Percentiles rank a stretch among this genome's conserved stretches.
phyloP scores from a whole-genome alignment of 148 eudicot species.

The Chenopodium quinoa region DNA sequence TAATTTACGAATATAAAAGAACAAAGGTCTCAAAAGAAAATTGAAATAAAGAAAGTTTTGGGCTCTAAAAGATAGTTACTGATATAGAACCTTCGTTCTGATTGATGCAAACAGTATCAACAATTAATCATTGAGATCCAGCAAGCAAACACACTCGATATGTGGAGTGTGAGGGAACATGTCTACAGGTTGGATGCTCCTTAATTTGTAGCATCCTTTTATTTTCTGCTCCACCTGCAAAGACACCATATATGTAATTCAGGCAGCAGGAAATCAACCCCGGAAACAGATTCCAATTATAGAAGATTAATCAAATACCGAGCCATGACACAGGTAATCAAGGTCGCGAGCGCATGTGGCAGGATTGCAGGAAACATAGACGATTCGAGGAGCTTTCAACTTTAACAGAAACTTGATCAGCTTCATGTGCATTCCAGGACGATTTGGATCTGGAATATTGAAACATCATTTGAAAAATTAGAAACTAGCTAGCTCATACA shows the following conservation, averaged over 20 bases:
- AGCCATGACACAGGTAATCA: constrained; percentile 93
- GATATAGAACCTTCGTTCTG: constrained; percentile 3
- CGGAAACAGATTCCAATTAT: not conserved
- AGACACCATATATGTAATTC: not conserved
- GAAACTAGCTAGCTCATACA: not conserved
- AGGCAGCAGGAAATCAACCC: not conserved
- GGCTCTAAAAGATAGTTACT: not conserved
- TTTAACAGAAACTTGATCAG: constrained; percentile 75
- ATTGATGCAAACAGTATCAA: constrained; percentile 1
- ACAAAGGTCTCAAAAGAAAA: not conserved
- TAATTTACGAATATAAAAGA: not conserved
- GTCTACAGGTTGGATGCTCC: constrained; percentile 82
- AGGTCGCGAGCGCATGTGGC: constrained; percentile 98
- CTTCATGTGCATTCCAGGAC: constrained; percentile 98
- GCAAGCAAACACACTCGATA: constrained; percentile 90
- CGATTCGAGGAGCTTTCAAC: constrained; percentile 61
- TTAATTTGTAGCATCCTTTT: constrained; percentile 69
- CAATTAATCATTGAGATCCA: constrained; percentile 48
- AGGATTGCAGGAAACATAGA: constrained; percentile 97
- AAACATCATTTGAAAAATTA: not conserved
- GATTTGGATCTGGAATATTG: constrained; percentile 78
- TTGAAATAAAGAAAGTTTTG: not conserved
- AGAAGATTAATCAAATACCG: constrained; percentile 40
- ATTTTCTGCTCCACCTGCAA: constrained; percentile 72
- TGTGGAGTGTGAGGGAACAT: constrained; percentile 99